These are phyloP conservation scores for Mallotus nudiflorus DNA, from an alignment of 345 rosid species.

Conservation along the genomic window DNA sequence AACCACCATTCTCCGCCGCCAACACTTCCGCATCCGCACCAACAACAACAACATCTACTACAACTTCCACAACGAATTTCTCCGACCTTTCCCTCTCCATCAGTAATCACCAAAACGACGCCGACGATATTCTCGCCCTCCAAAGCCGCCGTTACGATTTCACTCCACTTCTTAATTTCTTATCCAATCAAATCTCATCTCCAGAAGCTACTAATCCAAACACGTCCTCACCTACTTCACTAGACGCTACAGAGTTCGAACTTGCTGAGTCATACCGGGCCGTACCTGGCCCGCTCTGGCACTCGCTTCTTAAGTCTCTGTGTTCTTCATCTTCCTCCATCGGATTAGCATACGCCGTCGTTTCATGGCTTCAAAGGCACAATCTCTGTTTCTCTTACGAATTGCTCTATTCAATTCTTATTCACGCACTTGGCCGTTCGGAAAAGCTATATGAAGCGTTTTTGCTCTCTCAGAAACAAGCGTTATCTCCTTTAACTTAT, in stretches of 20 bases:
- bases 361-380: constrained; percentile 84
- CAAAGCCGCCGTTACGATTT: constrained; percentile 74
- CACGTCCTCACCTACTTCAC: constrained; percentile 42
- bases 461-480: constrained; percentile 71
- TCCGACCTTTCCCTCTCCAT: constrained; percentile 1
- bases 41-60: no score
- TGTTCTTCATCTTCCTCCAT: constrained; percentile 56
- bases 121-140: constrained; percentile 44
- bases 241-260: constrained; percentile 59
- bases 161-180: constrained; percentile 72
- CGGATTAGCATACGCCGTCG: constrained; percentile 71
- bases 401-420: constrained; percentile 85
- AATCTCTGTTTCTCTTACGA: constrained; percentile 95
- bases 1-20: constrained; percentile 16
- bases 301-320: constrained; percentile 67
- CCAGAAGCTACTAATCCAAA: constrained; percentile 25
- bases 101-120: constrained; percentile 19
- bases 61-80: no score
- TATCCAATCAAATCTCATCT: constrained; percentile 43
- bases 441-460: constrained; percentile 97
- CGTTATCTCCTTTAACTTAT: constrained; percentile 81
- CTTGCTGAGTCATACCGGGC: constrained; percentile 81
- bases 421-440: constrained; percentile 90
- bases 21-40: neutral
- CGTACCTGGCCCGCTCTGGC: constrained; percentile 92